phyloP scores from a whole-genome alignment of 257 asterid species.

The Salvia hispanica region DNA sequence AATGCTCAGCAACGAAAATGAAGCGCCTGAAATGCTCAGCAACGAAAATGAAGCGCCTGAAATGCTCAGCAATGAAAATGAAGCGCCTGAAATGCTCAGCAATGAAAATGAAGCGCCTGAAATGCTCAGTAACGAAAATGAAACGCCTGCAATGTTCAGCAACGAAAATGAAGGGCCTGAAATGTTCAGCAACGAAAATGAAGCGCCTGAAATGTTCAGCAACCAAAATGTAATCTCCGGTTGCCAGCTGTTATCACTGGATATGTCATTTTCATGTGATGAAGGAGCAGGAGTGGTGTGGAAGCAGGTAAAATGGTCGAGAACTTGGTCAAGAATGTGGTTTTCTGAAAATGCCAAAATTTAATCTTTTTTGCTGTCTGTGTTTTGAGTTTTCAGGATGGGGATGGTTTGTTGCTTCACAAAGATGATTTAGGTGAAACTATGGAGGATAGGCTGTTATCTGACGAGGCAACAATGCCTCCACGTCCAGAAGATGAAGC shows the following conservation, averaged over 20 bases:
- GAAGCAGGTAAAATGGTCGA: slow-evolving; percentile 36
- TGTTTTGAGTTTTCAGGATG: slow-evolving; percentile 50
- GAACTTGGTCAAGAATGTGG: slow-evolving; percentile 21
- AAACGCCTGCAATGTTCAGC: no score
- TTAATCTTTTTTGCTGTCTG: slow-evolving; percentile 13
- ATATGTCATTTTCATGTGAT: slow-evolving; percentile 32
- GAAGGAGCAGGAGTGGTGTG: slow-evolving; percentile 44
- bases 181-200: no score
- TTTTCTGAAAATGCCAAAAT: slow-evolving; percentile 22
- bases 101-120: no score
- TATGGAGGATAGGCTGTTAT: slow-evolving; percentile 42
- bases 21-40: slow-evolving; percentile 21
- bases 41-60: no score
- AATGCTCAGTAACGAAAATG: no score
- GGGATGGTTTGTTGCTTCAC: slow-evolving; percentile 17
- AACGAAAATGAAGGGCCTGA: no score
- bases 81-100: background rate
- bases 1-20: slow-evolving; percentile 29
- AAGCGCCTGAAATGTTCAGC: no score
- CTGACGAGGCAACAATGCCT: slow-evolving; percentile 41
- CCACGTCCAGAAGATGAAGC: slow-evolving; percentile 35
- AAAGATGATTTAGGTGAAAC: slow-evolving; percentile 25
- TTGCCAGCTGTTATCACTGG: slow-evolving; percentile 33
- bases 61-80: no score
- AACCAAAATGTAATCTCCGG: background rate